Evolutionary conservation across 495 filamentous ascomycete genomes (phyloP).

Genomic region (Aspergillus leporis): DNA sequence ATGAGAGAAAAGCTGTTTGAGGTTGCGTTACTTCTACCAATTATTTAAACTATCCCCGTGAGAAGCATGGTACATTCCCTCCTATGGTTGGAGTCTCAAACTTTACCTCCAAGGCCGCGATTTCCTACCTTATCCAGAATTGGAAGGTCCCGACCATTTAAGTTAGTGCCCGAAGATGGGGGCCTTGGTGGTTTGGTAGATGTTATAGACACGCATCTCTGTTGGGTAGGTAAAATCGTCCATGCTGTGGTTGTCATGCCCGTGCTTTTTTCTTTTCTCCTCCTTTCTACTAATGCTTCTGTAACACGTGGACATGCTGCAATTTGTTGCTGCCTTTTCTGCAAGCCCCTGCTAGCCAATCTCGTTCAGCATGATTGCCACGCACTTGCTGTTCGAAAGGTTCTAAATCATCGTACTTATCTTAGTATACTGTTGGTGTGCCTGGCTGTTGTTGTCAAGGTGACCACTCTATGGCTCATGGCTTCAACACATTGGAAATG

Average conservation of each 20-base stretch:
- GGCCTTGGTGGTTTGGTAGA: background rate
- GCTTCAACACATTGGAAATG: too few species aligned
- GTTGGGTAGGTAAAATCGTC: background rate
- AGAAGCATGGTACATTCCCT: too few species aligned
- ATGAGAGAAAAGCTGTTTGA: background rate
- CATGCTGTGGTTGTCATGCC: background rate
- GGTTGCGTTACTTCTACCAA: too few species aligned
- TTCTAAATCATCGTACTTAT: background rate
- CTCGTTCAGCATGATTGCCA: background rate
- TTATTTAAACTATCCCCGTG: too few species aligned
- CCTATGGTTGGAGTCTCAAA: too few species aligned
- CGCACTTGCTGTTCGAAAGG: background rate
- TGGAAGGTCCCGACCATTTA: background rate
- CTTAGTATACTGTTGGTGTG: background rate
- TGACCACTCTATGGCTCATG: too few species aligned
- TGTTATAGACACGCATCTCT: background rate
- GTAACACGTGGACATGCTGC: background rate
- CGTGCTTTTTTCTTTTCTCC: background rate
- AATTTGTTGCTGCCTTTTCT: background rate
- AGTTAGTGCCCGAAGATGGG: background rate
- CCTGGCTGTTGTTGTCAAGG: too few species aligned
- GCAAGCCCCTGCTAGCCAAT: background rate
- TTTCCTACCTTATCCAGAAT: background rate
- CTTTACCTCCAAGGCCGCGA: too few species aligned
- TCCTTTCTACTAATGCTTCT: background rate